A percentile compares a stretch with the other conserved stretches of the same genome.
Conservation (phyloP, 768 basidiomycete genomes). For the Tylopilus felleus region DNA sequence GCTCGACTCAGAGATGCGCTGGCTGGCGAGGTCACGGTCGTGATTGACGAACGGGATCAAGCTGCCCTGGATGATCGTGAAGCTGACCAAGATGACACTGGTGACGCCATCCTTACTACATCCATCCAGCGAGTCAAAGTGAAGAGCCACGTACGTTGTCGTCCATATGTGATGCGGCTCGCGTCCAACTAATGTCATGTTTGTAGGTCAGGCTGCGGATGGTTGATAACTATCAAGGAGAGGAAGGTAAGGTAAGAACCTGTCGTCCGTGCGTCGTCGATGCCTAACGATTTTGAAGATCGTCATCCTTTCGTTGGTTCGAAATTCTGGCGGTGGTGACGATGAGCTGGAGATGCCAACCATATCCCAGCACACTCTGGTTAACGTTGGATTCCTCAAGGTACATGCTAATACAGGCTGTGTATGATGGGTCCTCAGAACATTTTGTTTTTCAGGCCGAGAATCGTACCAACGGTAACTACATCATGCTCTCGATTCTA, state of each 20-base stretch:
- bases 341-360: constrained; percentile 28
- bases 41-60: constrained; percentile 69
- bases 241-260: constrained; percentile 52
- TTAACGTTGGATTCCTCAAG: constrained; percentile 69
- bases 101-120: constrained; percentile 14
- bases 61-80: constrained; percentile 55
- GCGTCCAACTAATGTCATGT: not conserved
- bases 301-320: constrained; percentile 70
- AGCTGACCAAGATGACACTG: constrained; percentile 34
- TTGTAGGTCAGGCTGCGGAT: constrained; percentile 64
- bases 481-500: not conserved
- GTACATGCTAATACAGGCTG: constrained; percentile 31
- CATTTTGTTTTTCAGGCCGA: constrained; percentile 38
- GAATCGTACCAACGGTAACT: constrained; percentile 53
- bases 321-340: constrained; percentile 57
- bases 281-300: constrained; percentile 37
- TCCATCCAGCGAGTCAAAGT: constrained; percentile 49
- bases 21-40: constrained; percentile 48
- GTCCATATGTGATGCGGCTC: not conserved
- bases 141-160: constrained; percentile 44
- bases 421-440: not conserved
- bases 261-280: not conserved
- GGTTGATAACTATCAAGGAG: constrained; percentile 77
- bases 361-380: constrained; percentile 21
- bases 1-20: constrained; percentile 43